Conservation (phyloP, 768 basidiomycete species). For the Suillus subluteus region DNA sequence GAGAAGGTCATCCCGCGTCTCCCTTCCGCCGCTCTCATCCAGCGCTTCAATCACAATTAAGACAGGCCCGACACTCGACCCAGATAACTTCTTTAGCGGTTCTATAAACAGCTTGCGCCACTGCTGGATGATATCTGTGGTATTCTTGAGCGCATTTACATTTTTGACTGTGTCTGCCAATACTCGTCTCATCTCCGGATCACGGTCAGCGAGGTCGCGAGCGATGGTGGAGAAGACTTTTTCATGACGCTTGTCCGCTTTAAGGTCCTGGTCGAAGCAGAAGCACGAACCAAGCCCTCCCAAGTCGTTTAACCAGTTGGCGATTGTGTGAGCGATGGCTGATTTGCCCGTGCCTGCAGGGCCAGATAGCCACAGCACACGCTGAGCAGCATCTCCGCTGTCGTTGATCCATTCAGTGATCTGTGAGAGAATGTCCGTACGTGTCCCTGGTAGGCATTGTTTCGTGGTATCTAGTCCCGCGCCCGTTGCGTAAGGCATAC, state of each 20-base stretch:
- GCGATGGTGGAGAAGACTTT: constrained; percentile 36
- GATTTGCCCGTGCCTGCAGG: constrained; percentile 34
- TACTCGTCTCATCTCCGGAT: constrained; percentile 7
- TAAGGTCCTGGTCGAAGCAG: constrained; percentile 18
- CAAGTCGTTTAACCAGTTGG: constrained; percentile 14
- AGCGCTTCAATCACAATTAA: constrained; percentile 31
- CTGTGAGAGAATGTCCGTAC: constrained; percentile 14
- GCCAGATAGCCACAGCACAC: constrained; percentile 20
- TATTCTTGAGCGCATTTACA: background rate
- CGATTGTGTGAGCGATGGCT: constrained; percentile 26
- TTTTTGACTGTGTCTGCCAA: background rate
- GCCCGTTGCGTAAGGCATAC: constrained; percentile 7
- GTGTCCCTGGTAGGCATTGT: constrained; percentile 22
- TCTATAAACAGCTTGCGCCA: constrained; percentile 22
- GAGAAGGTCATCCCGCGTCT: constrained; percentile 26
- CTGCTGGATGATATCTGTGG: constrained; percentile 13
- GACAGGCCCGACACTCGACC: constrained; percentile 20
- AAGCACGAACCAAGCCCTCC: constrained; percentile 23
- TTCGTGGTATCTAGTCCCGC: constrained; percentile 6
- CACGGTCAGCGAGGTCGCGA: constrained; percentile 23
- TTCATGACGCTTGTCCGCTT: constrained; percentile 9
- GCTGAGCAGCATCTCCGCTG: background rate
- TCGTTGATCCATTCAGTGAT: constrained; percentile 22
- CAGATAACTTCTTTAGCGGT: constrained; percentile 7
- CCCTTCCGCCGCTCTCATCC: constrained; percentile 16